Evolutionary conservation across 179 eudicot genomes (phyloP), one percentile per base, ranked within the genome.

Genomic region (Silene vulgaris): DNA sequence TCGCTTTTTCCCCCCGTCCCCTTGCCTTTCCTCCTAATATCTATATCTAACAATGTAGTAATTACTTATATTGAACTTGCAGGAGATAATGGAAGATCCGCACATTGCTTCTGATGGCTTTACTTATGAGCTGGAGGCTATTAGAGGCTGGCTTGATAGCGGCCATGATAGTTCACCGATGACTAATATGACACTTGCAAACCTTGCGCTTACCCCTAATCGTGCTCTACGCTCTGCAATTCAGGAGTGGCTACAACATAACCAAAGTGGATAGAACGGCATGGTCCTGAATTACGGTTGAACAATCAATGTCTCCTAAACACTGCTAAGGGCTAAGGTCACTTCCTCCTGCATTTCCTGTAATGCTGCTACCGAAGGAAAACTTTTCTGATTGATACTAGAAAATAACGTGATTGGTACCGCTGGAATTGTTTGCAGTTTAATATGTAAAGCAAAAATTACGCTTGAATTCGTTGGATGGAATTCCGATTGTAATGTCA

Each of bases 1-100:
- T 8, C 8, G 7, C 52, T 8, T 45, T 7, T 45, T 30, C 4
- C 35, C 40, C 40, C 40, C 45, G 1, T 5, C 45, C 9, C 50
- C 50, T 9, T 8, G 2, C 50, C 50, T 43, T 43, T 43, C 50
- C 50, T 43, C 12, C 50, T 43, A 43, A 1, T 43, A 45, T 45
- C 52, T 11, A 45, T 45, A 45, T 45, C 52, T 9, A 45, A 4
- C 19, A 4, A 56, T 56, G 20, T 4, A 56, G 60, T 54, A 54
- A 54, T n/a, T 13, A 4, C 14, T 61, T 61, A 9, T 61, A 20
- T 21, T 2, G 29, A 61, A 73, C 54, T 12, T 86, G 85, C 74
- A 84, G 89, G 89, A 86, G 79, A 75, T 82, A 56, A 86, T 86
- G 89, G 69, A 69, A 23, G 82, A 81, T 32, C 88, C 85, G 13